Conservation (phyloP, 1,284 basidiomycete species). For the Ustilago tritici region DNA sequence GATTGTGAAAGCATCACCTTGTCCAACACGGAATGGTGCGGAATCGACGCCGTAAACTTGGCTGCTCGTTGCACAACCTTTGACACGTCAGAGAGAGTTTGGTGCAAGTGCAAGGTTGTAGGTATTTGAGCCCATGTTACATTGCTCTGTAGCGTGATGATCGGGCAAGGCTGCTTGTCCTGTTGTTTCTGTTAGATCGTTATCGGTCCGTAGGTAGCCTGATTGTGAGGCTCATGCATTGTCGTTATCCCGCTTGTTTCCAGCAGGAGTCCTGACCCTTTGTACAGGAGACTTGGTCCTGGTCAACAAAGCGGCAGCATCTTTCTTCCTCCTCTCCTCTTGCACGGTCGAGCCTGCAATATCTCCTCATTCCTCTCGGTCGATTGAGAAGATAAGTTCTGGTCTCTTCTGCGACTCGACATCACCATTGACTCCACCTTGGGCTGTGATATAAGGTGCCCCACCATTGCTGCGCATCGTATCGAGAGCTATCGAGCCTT, state of each 20-base stretch:
- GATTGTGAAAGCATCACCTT: too few species aligned
- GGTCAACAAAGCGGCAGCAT: slow-evolving; percentile 26
- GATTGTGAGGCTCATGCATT: background rate
- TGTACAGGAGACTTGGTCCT: slow-evolving; percentile 35
- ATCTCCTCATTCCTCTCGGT: slow-evolving; percentile 33
- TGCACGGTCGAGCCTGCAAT: slow-evolving; percentile 26
- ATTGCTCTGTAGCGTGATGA: too few species aligned
- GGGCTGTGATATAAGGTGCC: slow-evolving; percentile 40
- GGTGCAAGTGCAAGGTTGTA: too few species aligned
- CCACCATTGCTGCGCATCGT: slow-evolving; percentile 29
- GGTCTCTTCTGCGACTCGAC: slow-evolving; percentile 42
- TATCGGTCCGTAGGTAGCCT: too few species aligned
- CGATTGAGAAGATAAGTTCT: slow-evolving; percentile 47
- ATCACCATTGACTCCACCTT: slow-evolving; percentile 38
- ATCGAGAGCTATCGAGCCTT: slow-evolving; percentile 28
- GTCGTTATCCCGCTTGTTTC: background rate
- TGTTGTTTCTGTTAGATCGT: too few species aligned
- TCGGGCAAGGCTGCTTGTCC: too few species aligned
- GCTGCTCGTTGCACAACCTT: too few species aligned
- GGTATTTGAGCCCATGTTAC: too few species aligned
- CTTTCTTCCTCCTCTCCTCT: slow-evolving; percentile 28
- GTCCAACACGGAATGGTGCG: too few species aligned
- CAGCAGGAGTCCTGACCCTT: slow-evolving; percentile 35
- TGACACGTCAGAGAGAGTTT: too few species aligned
- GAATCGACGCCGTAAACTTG: too few species aligned